Percentiles rank a stretch among this genome's conserved stretches.
Conservation (phyloP, 257 asterid species). For the Ophiorrhiza pumila region DNA sequence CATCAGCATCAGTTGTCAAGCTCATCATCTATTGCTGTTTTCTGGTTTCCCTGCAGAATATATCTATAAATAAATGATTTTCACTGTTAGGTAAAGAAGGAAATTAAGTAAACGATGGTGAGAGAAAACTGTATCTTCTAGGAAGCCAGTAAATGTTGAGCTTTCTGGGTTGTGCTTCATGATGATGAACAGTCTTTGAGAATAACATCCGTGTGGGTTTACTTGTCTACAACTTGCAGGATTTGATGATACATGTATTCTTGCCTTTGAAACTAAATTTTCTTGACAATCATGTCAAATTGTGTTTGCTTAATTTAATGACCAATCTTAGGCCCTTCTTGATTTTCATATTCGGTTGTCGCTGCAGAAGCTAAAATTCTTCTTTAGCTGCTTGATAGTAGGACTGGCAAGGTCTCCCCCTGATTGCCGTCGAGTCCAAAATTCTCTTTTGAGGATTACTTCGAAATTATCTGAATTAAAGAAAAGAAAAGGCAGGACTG, state of each 20-base stretch:
- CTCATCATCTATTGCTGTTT: background rate
- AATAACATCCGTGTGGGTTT: background rate
- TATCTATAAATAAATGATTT: background rate
- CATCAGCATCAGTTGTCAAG: background rate
- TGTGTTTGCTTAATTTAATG: background rate
- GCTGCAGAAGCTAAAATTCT: background rate
- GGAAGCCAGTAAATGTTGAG: background rate
- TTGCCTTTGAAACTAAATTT: background rate
- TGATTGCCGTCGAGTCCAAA: background rate
- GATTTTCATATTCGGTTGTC: background rate
- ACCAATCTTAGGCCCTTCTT: background rate
- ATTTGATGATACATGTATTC: background rate
- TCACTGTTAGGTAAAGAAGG: background rate
- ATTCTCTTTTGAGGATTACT: background rate
- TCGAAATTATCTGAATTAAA: background rate
- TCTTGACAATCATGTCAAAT: background rate
- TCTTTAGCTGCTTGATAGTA: background rate
- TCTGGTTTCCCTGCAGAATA: background rate
- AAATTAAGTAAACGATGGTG: background rate
- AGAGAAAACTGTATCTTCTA: background rate
- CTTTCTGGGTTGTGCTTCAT: background rate
- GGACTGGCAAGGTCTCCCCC: background rate
- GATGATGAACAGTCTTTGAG: background rate
- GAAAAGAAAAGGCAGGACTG: background rate
- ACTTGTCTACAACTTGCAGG: background rate